These are phyloP conservation scores for Penicillium paxilli DNA, from an alignment of 495 filamentous ascomycete species.

Conservation along the genomic window DNA sequence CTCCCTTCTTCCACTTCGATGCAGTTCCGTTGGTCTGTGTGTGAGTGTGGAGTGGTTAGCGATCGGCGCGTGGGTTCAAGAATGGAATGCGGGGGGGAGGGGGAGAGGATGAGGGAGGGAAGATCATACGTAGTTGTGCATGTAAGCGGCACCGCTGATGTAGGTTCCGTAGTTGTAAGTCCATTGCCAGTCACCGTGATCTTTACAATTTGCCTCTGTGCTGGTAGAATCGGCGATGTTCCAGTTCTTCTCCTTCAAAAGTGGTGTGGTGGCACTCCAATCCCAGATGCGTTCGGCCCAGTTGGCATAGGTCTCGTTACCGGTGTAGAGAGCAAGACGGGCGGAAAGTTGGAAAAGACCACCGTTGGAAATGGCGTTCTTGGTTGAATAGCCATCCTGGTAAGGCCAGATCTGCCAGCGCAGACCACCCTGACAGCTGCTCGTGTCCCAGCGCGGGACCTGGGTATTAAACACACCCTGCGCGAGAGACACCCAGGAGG, in stretches of 20 bases:
- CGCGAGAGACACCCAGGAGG: slow-evolving; percentile 63
- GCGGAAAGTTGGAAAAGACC: slow-evolving; percentile 82
- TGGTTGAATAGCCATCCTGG: slow-evolving; percentile 78
- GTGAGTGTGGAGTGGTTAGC: slow-evolving; percentile 6
- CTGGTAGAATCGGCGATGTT: slow-evolving; percentile 68
- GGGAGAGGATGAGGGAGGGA: too few relatives aligned
- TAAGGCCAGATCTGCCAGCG: slow-evolving; percentile 85
- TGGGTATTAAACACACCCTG: slow-evolving; percentile 66
- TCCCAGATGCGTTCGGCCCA: slow-evolving; percentile 74
- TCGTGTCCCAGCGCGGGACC: slow-evolving; percentile 64
- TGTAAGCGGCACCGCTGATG: slow-evolving; percentile 70
- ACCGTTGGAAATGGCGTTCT: slow-evolving; percentile 78
- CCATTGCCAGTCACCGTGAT: slow-evolving; percentile 67
- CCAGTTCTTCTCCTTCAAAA: slow-evolving; percentile 51
- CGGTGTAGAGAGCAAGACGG: slow-evolving; percentile 71
- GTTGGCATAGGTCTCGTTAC: slow-evolving; percentile 71
- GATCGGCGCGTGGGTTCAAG: background rate
- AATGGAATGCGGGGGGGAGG: background rate
- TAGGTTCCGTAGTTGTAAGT: slow-evolving; percentile 75
- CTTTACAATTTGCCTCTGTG: slow-evolving; percentile 55
- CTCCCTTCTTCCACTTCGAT: slow-evolving; percentile 55
- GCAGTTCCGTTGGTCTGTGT: slow-evolving; percentile 38
- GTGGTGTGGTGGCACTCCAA: slow-evolving; percentile 61
- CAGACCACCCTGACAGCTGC: slow-evolving; percentile 72
- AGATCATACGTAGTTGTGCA: slow-evolving; percentile 65